Percentiles rank a stretch among this genome's conserved stretches.
phyloP scores from a whole-genome alignment of 164 flowering plant genomes.

The Cinnamomum chago region DNA sequence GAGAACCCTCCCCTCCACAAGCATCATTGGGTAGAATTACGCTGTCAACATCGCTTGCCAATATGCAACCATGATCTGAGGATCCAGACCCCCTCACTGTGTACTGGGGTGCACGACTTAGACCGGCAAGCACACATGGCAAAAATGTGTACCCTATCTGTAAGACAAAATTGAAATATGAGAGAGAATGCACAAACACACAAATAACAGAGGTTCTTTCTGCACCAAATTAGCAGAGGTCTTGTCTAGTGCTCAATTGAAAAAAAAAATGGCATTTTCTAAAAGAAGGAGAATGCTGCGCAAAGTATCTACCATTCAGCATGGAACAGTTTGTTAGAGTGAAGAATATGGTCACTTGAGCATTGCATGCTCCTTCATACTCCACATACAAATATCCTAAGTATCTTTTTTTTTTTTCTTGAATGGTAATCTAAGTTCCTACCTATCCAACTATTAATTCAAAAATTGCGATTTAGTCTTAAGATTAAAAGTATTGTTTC shows the following conservation, averaged over 20 bases:
- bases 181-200: background rate
- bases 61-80: slow-evolving; percentile 37
- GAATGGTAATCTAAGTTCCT: too few relatives aligned
- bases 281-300: background rate
- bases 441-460: too few relatives aligned
- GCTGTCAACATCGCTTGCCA: slow-evolving; percentile 70
- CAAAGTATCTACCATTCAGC: background rate
- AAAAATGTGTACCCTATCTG: slow-evolving; percentile 87
- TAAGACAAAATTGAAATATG: slow-evolving; percentile 8
- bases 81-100: slow-evolving; percentile 26
- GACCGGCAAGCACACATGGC: slow-evolving; percentile 89
- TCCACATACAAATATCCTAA: too few relatives aligned
- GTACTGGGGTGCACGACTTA: slow-evolving; percentile 80
- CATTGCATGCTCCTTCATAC: too few relatives aligned
- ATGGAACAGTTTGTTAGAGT: background rate
- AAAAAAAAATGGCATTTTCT: background rate
- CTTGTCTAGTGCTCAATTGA: too few relatives aligned
- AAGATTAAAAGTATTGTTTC: too few relatives aligned
- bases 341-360: too few relatives aligned
- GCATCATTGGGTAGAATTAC: slow-evolving; percentile 71
- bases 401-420: too few relatives aligned
- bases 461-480: too few relatives aligned
- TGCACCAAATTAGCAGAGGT: too few relatives aligned
- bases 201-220: background rate
- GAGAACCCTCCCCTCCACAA: slow-evolving; percentile 76